Conservation (phyloP, 768 basidiomycete genomes). For the Trametes cinnabarina region DNA sequence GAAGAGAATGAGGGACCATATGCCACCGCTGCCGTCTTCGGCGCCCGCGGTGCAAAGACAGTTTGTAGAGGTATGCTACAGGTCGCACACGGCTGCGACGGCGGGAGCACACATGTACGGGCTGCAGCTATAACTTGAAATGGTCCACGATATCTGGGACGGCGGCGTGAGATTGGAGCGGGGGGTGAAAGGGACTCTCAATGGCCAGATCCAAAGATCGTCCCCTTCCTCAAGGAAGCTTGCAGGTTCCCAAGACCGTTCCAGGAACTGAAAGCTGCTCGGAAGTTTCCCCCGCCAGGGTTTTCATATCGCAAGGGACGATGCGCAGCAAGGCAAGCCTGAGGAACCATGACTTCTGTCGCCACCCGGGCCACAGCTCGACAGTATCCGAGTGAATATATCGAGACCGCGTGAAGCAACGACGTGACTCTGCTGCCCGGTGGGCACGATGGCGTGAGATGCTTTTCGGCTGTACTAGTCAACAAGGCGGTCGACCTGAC, state of each 20-base stretch:
- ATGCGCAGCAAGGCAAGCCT: background rate
- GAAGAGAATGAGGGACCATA: background rate
- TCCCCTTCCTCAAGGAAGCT: background rate
- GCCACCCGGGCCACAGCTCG: too few species aligned
- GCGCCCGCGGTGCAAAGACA: background rate
- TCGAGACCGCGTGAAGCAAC: too few species aligned
- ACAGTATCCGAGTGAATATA: too few species aligned
- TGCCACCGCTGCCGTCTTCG: background rate
- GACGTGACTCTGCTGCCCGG: too few species aligned
- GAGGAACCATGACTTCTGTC: too few species aligned
- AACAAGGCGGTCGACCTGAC: too few species aligned
- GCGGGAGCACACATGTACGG: background rate
- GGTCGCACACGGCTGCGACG: background rate
- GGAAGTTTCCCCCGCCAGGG: background rate
- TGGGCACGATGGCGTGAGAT: too few species aligned
- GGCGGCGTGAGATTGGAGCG: background rate
- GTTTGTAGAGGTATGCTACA: background rate
- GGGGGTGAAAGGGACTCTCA: background rate
- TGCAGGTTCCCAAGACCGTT: background rate
- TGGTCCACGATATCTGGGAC: background rate
- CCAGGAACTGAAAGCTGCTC: background rate
- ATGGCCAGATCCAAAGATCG: background rate
- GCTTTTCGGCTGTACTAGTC: too few species aligned
- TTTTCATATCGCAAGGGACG: background rate
- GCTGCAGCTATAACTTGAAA: background rate